Percentiles rank a stretch among this genome's conserved stretches.
phyloP scores from a whole-genome alignment of 2,329 filamentous ascomycete genomes.

The Parastagonospora nodorum region DNA sequence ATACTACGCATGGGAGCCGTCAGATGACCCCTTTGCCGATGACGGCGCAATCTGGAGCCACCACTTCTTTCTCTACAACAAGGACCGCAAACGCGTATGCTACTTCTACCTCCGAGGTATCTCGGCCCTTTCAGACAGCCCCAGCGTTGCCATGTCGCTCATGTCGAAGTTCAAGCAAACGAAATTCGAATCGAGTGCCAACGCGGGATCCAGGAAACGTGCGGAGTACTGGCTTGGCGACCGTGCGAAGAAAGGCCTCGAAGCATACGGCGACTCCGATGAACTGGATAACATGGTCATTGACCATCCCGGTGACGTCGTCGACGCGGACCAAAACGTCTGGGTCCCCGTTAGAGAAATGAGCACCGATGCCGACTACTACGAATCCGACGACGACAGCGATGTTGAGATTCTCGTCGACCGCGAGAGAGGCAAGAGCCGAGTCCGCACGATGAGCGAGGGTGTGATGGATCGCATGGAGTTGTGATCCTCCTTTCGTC shows the following conservation, averaged over 20 bases:
- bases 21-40: conserved; percentile 89
- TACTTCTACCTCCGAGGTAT: conserved; percentile 94
- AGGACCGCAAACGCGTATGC: conserved; percentile 85
- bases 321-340: conserved; percentile 48
- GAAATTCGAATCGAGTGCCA: conserved; percentile 56
- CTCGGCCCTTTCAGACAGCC: conserved; percentile 72
- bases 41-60: conserved; percentile 93
- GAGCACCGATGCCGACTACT: conserved; percentile 38
- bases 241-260: conserved; percentile 53
- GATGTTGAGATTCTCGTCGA: conserved; percentile 39
- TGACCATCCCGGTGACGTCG: conserved; percentile 44
- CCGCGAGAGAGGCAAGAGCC: conserved; percentile 46
- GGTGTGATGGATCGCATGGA: conserved; percentile 60
- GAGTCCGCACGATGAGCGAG: conserved; percentile 58
- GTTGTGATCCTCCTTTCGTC: conserved; percentile 39
- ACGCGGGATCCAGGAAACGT: conserved; percentile 72
- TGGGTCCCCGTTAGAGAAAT: conserved; percentile 35
- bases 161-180: conserved; percentile 47
- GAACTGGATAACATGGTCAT: conserved; percentile 50
- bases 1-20: conserved; percentile 86
- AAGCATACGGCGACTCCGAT: conserved; percentile 51
- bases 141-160: conserved; percentile 46
- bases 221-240: conserved; percentile 88
- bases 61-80: conserved; percentile 99
- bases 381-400: conserved; percentile 38